Percentiles rank a stretch among this genome's conserved stretches.
Evolutionary conservation across 129 eudicot species (phyloP).

Genomic region (Helianthus tuberosus): DNA sequence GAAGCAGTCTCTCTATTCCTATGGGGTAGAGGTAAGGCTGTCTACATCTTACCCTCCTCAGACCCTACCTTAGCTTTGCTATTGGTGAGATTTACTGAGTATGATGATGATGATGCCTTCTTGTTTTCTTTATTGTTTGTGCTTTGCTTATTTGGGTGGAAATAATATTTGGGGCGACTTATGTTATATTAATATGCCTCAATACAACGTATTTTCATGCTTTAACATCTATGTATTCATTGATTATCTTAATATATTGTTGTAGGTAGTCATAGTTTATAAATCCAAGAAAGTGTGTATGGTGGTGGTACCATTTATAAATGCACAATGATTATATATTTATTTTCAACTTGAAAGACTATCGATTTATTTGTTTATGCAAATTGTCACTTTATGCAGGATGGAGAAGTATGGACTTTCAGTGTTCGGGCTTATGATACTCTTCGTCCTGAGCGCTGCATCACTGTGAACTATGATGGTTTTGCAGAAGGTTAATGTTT

Average conservation of each 20-base stretch:
- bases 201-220: neutral
- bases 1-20: no score
- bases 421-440: constrained; percentile 81
- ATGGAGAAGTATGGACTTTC: constrained; percentile 94
- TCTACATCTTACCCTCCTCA: no score
- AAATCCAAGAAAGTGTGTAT: constrained; percentile 2
- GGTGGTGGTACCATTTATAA: constrained; percentile 3
- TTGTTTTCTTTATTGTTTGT: constrained; percentile 5
- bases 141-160: neutral
- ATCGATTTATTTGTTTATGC: neutral
- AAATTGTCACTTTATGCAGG: constrained; percentile 43
- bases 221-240: neutral
- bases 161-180: constrained; percentile 3
- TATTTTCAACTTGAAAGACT: neutral
- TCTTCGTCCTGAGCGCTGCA: constrained; percentile 71
- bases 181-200: neutral
- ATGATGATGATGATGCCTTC: no score
- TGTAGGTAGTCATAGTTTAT: neutral
- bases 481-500: constrained; percentile 79
- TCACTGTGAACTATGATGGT: constrained; percentile 87
- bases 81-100: no score
- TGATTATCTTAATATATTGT: neutral
- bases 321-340: neutral
- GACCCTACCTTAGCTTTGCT: no score
- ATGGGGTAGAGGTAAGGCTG: no score